Evolutionary conservation across 495 filamentous ascomycete genomes (phyloP), one percentile per base, ranked within the genome.

Genomic region (Trichoderma reesei): DNA sequence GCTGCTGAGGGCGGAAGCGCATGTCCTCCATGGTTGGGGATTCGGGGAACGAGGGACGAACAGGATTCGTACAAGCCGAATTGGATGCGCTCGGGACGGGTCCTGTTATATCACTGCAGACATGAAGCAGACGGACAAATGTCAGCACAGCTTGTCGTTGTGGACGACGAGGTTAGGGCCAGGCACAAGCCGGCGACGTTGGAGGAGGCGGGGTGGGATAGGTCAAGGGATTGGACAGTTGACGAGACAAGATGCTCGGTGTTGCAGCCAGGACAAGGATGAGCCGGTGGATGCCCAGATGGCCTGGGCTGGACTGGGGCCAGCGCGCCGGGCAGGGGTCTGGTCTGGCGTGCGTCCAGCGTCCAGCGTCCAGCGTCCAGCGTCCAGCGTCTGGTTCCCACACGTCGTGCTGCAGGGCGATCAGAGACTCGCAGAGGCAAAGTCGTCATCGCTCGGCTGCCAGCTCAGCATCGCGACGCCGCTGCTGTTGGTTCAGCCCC

Each of bases 1-100:
- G 84, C 67, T 86, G 85, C 72, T 89, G 86, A 73, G 84, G 81
- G 65, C 87, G 86, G 75, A 89, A 92, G 70, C 89, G 89, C 77
- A 91, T 82, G 77, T 90, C 86, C 73, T 89, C 86, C 78, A 86
- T 78, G 67, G 3, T 16, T 36, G 38, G 39, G 0, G 14, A 26
- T 14, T 39, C 33, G 26, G 26, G 51, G 14, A 36, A 56, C 42
- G 42, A 46, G 16, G 42, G 42, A 56, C 16, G 16, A 18, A 56
- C 26, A 56, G 11, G 16, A 56, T 9, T 56, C 51, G 51, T 56
- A 56, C 51, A 56, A 3, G 51, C 51, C 51, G 51, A 56, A 56
- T 56, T 56, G 51, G 26, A 20, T 33, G 51, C 51, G 51, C 51
- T 56, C 51, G 51, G 51, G 18, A 10, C 14, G 31, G 33, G 26